Evolutionary conservation across 305 asterid genomes (phyloP), one percentile per base, ranked within the genome.

Genomic region (Fraxinus velutina): DNA sequence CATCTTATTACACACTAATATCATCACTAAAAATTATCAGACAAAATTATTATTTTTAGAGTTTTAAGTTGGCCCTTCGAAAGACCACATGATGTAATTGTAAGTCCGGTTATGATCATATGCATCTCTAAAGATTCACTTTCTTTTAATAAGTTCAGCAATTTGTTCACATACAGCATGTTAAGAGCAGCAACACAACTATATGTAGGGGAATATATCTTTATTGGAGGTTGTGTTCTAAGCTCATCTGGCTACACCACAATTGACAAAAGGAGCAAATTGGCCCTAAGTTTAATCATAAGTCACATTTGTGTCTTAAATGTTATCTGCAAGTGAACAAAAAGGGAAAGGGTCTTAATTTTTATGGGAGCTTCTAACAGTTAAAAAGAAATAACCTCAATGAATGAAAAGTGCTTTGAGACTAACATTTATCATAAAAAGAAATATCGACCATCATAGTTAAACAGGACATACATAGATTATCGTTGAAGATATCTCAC

Each of bases 401-500:
- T 32, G 74, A 71, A 22, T 44, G 71, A 22, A 19, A 6, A 79
- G 42, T 22, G 42, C 13, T 83, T 17, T 42, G 80, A 57, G 62
- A 12, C 64, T 22, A 39, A 15, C 73, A 66, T 24, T 33, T 9
- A 7, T 77, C 21, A 47, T 71, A 64, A 73, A 83, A 17, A 24
- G 1, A 62, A n/a, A 68, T 27, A 64, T 42, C 44, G 15, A n/a
- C 36, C 33, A 73, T 70, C 68, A 78, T 77, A 42, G 77, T 71
- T 37, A 37, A 37, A 29, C 44, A 71, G 64, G 50, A 55, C 36
- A 78, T 22, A 36, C n/a, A 24, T 2, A 66, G 64, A 84, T 74
- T 44, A 34, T 80, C 36, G 76, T 71, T 29, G 22, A 5, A 30
- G 24, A 12, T 75, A 44, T 80, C 87, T 85, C 82, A 96, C 99